A percentile compares a stretch with the other conserved stretches of the same genome.
Evolutionary conservation across 345 rosid species (phyloP).

Genomic region (Limnanthes douglasii): DNA sequence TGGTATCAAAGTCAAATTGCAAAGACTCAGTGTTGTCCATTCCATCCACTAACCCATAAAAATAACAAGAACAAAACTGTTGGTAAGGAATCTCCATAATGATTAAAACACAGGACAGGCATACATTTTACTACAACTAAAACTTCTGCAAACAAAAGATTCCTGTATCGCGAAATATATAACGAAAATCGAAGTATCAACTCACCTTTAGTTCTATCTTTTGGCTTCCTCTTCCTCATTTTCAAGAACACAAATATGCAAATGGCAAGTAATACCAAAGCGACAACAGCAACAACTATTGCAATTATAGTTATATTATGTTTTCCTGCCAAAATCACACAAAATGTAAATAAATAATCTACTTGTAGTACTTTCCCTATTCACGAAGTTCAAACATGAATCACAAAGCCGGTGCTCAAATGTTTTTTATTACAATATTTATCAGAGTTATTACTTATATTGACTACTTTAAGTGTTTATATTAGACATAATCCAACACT

Average conservation of each 20-base stretch:
- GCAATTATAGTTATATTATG: constrained; percentile 4
- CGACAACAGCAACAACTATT: constrained; percentile 1
- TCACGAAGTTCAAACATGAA: background rate
- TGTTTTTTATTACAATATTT: background rate
- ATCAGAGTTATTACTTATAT: constrained; percentile 2
- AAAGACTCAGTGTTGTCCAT: constrained; percentile 9
- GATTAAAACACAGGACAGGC: no score
- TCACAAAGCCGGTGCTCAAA: no score
- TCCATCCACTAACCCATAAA: constrained; percentile 6
- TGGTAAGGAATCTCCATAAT: background rate
- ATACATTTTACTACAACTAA: background rate
- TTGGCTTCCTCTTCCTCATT: constrained; percentile 1
- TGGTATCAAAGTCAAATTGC: constrained; percentile 13
- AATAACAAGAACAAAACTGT: background rate
- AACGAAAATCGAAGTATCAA: background rate
- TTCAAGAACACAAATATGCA: constrained; percentile 3
- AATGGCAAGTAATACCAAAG: background rate
- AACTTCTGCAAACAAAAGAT: background rate
- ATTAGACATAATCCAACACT: no score
- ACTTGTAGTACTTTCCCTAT: no score
- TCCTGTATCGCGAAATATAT: background rate
- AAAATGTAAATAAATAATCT: no score
- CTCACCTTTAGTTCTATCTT: constrained; percentile 4
- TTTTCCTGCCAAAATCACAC: constrained; percentile 8
- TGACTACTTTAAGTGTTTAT: no score